Base-by-base conservation (phyloP, 179 eudicot species). In the Amaranthus tricolor region DNA sequence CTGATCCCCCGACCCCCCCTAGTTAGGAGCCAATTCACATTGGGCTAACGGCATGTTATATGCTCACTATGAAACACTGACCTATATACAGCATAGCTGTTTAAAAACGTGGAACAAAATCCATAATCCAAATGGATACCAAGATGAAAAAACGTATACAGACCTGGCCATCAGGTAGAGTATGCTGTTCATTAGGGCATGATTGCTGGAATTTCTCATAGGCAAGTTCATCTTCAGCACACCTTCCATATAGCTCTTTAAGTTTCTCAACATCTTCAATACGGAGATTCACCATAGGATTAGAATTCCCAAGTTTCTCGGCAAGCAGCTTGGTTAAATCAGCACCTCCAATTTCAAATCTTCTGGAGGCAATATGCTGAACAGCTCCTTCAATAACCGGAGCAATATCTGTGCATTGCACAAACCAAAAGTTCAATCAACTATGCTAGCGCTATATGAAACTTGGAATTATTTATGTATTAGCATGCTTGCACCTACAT, bases 381-480 rank as follows among this genome's bases (percentile, higher is more conserved):
- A 93, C 99, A 13, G 99, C 99, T 76, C 99, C 99, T 89, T 95
- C 99, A 79, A 95, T 93, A 47, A 95, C 97, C 10, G 99, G 93
- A 61, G 99, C 99, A 81, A 95, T 93, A 93, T 95, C 99, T 94
- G 91, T 45, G 60, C 71, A 79, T 75, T 59, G 77, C 11, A 14
- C 15, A 78, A 53, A 70, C 70, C 58, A 70, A 54, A 47, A 7
- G 21, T 50, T 61, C 69, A 50, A 57, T 75, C 64, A 80, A 73
- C 68, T 14, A 58, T 4, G 40, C 69, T 50, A 63, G 24, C 54
- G 52, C 40, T 62, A 6, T 31, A n/a, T 31, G 20, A 0, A 73
- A 60, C 43, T 16, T 58, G 21, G 43, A 51, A 48, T 5, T 55
- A 14, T 6, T 45, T 50, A 47, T 0, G 44, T 14, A 45, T 6